A percentile compares a stretch with the other conserved stretches of the same genome.
Conservation (phyloP, 2,329 filamentous ascomycete species). For the Paracamarosporium sp. region DNA sequence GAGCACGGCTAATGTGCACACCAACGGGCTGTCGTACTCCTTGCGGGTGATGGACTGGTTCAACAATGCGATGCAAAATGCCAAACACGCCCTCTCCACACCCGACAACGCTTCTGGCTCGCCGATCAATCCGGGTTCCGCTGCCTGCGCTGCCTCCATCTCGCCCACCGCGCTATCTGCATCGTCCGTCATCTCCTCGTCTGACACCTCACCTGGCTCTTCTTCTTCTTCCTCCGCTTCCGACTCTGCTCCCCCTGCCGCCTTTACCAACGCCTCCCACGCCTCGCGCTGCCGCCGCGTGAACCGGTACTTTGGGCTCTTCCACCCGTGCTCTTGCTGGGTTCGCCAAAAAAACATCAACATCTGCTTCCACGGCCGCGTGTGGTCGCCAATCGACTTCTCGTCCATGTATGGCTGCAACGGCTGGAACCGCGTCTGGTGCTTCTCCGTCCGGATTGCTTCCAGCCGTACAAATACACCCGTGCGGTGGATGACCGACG, state of each 20-base stretch:
- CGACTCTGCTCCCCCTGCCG: not conserved
- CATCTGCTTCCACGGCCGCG: constrained; percentile 20
- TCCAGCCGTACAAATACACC: constrained; percentile 23
- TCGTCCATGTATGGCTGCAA: constrained; percentile 22
- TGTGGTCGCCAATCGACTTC: constrained; percentile 14
- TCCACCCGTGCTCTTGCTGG: not conserved
- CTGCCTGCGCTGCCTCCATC: not conserved
- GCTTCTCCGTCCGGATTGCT: constrained; percentile 23
- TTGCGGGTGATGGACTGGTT: constrained; percentile 16
- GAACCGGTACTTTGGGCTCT: not conserved
- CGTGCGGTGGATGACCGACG: constrained; percentile 9
- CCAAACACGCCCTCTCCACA: constrained; percentile 17
- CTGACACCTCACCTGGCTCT: not conserved
- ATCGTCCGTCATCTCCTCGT: not conserved
- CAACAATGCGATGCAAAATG: constrained; percentile 27
- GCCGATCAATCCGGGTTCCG: too few species aligned
- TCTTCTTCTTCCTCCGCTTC: not conserved
- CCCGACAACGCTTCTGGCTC: too few species aligned
- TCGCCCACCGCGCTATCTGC: not conserved
- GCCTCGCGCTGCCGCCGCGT: not conserved
- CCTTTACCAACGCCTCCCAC: not conserved
- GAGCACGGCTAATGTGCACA: constrained; percentile 25
- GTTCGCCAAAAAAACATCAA: constrained; percentile 24
- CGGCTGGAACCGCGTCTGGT: constrained; percentile 21
- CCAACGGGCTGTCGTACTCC: constrained; percentile 26